Base-by-base conservation (phyloP, 208 protist species). In the Trypanosoma lewisi region DNA sequence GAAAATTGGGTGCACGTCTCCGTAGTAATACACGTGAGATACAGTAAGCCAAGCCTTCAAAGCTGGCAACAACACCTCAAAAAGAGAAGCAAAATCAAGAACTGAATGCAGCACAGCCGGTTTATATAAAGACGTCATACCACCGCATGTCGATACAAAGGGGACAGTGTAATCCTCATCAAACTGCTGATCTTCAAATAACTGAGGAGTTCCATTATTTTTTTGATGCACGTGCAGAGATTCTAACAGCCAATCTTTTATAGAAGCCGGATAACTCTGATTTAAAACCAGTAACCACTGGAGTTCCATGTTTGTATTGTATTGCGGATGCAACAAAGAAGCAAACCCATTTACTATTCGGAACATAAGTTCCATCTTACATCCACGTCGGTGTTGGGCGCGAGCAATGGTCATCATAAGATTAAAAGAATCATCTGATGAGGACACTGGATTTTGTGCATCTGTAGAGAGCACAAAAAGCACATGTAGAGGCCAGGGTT, bases 1-100 rank as follows among this genome's bases (percentile, higher is more conserved):
- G 0, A 69, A 50, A 39, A 47, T 33, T 16, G 63, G 53, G 34
- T 69, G 63, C 2, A 69, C 53, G 34, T 69, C 70, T 12, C 70
- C 70, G 33, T 70, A 76, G 58, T 76, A 76, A 41, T 49, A 56
- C 34, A 76, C 36, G 31, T 56, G 44, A 27, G 42, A 17, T 14
- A 62, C 19, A 28, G 41, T 19, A 50, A 67, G 49, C 70, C 70
- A 76, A 27, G 56, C 47, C 21, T 47, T 44, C 23, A 76, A 36
- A 25, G 54, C 48, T 2, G 70, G 70, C 30, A 76, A 51, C 30
- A 76, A 39, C 4, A 16, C 3, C 23, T 76, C 63, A 55, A 76
- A 76, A 0, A 63, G 45, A 54, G 50, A 63, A 4, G 70, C 54
- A 67, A 67, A 76, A 68, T 76, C 70, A 59, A 76, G 63, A 21